Conservation (phyloP, 2,329 filamentous ascomycete species). For the Talaromyces sp. region DNA sequence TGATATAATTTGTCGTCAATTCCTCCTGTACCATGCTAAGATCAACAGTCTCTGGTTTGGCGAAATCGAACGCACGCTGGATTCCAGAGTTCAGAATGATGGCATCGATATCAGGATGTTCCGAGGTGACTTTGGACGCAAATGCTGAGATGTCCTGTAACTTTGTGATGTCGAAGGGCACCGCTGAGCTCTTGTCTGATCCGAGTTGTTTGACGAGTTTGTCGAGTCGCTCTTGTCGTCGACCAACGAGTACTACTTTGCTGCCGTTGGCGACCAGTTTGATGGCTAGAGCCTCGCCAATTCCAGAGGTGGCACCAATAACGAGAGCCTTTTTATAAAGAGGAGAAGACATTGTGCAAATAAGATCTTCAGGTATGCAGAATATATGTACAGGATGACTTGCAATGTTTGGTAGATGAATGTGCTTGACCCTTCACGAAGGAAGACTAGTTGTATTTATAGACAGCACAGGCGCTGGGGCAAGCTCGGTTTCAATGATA, state of each 20-base stretch:
- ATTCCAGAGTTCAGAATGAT: constrained; percentile 56
- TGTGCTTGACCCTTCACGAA: neutral
- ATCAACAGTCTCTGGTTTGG: constrained; percentile 48
- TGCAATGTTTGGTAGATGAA: neutral
- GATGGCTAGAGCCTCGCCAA: constrained; percentile 49
- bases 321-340: constrained; percentile 53
- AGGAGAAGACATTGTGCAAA: constrained; percentile 38
- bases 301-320: constrained; percentile 50
- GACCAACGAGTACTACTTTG: constrained; percentile 49
- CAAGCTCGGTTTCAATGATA: neutral
- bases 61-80: constrained; percentile 50
- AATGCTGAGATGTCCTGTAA: constrained; percentile 41
- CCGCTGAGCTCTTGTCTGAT: constrained; percentile 44
- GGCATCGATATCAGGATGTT: constrained; percentile 52
- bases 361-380: neutral
- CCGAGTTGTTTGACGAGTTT: constrained; percentile 48
- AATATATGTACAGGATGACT: neutral
- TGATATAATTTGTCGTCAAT: constrained; percentile 51
- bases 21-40: constrained; percentile 44
- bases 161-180: constrained; percentile 52
- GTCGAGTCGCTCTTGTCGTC: constrained; percentile 52
- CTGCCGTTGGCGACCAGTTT: constrained; percentile 49
- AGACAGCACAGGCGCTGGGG: neutral
- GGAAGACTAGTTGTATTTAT: neutral
- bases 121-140: constrained; percentile 30